Conservation (phyloP, 495 filamentous ascomycete species). For the Letharia lupina region DNA sequence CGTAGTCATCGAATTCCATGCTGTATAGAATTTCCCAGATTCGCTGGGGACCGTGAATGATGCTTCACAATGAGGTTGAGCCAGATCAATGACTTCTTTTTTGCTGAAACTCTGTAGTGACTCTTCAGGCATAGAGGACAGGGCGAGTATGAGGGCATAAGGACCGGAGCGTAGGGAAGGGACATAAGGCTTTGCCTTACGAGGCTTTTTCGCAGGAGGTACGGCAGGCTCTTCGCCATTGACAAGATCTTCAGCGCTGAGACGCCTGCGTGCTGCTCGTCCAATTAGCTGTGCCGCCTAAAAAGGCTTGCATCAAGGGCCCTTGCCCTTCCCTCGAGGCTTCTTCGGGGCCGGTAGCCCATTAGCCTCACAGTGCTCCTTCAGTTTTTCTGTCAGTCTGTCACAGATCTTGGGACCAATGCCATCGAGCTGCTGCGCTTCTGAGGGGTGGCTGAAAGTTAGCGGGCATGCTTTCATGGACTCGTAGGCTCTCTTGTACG, state of each 20-base stretch:
- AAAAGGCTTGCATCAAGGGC: neutral
- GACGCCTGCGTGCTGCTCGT: constrained; percentile 33
- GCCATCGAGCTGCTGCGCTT: constrained; percentile 63
- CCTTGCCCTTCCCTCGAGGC: constrained; percentile 9
- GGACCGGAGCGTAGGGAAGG: constrained; percentile 62
- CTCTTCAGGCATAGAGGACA: constrained; percentile 52
- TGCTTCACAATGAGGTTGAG: constrained; percentile 64
- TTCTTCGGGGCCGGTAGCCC: constrained; percentile 60
- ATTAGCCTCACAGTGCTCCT: constrained; percentile 58
- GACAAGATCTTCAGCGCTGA: constrained; percentile 35
- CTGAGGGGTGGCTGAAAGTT: constrained; percentile 63
- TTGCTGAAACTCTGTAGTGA: constrained; percentile 55
- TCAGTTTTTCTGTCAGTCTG: constrained; percentile 59
- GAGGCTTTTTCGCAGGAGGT: constrained; percentile 51
- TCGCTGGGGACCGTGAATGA: constrained; percentile 65
- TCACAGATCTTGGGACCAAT: constrained; percentile 64
- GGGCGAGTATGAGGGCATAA: constrained; percentile 64
- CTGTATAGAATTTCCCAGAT: constrained; percentile 64
- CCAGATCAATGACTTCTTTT: constrained; percentile 55
- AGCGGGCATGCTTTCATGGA: constrained; percentile 74
- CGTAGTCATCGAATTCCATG: constrained; percentile 81
- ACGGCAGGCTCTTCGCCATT: constrained; percentile 28
- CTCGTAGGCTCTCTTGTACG: constrained; percentile 74
- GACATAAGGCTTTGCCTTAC: constrained; percentile 61
- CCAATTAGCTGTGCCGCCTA: neutral